Evolutionary conservation across 2,329 filamentous ascomycete genomes (phyloP).

Genomic region (Hymenotorrendiella dingleyae): DNA sequence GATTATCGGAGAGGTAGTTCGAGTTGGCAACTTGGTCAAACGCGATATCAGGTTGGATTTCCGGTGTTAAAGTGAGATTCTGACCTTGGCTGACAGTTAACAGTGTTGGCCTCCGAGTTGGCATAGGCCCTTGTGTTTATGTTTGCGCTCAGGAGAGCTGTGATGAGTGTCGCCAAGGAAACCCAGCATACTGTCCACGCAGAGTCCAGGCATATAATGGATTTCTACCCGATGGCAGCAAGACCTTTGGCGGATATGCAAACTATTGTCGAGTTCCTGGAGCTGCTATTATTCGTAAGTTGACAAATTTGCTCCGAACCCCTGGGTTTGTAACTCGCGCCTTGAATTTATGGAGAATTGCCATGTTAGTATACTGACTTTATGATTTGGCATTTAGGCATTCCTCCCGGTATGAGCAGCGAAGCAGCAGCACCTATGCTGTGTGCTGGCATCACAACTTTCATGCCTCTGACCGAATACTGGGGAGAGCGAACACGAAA

Average conservation of each 20-base stretch:
- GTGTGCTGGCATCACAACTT: background rate
- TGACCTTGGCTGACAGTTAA: background rate
- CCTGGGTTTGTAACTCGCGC: too few relatives aligned
- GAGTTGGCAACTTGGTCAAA: background rate
- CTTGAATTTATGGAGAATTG: too few relatives aligned
- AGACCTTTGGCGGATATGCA: background rate
- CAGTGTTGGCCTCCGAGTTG: background rate
- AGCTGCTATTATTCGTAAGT: too few relatives aligned
- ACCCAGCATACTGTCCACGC: background rate
- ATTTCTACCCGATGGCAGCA: background rate
- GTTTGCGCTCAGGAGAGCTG: background rate
- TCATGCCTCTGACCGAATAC: background rate
- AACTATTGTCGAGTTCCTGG: background rate
- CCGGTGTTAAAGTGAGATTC: background rate
- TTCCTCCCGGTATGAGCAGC: background rate
- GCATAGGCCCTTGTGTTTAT: background rate
- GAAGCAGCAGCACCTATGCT: background rate
- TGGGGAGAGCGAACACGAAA: conserved; percentile 36
- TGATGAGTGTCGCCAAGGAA: background rate
- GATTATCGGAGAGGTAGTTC: background rate
- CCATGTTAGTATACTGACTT: too few relatives aligned
- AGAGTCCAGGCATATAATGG: background rate
- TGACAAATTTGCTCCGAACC: too few relatives aligned
- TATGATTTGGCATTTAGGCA: too few relatives aligned
- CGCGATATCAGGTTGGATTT: background rate